Evolutionary conservation across 1,284 basidiomycete genomes (phyloP), one percentile per base, ranked within the genome.

Genomic region (Phlebopus sp.): DNA sequence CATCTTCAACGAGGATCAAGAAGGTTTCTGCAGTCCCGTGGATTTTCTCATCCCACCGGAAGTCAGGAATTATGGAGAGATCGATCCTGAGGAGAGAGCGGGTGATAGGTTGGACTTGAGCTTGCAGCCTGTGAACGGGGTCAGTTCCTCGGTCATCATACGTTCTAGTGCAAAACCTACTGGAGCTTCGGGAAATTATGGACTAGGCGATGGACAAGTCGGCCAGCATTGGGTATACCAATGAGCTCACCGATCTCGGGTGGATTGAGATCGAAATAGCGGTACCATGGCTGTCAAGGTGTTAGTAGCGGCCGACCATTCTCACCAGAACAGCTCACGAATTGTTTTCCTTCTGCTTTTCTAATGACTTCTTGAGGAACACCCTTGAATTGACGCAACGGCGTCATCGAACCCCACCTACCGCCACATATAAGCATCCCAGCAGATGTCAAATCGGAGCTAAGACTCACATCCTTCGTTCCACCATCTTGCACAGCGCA

Each of bases 381-480:
- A 59, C 88, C 86, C 62, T 86, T 91, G 78, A 98, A 99, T 66
- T 99, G 97, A 44, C 96, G 82, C 43, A 99, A 75, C 13, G 96
- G 96, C 0, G 94, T 95, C 95, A 99, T 99, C 0, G 93, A 93
- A 39, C 86, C 86, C 96, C 97, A 99, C 80, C 86, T 91, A 55
- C 34, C 44, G 44, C 13, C 32, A n/a, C 36, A 8, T 6, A 45
- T 47, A 10, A 36, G 44, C 37, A n/a, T 19, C 41, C 53, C 31
- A 27, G 43, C 29, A 23, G 18, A 34, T 19, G 18, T 6, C 14
- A 32, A 21, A 8, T 19, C 3, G 1, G 10, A 14, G 19, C 2
- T n/a, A 2, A 17, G 13, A 64, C 81, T 62, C 46, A 83, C 92
- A 95, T 93, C 52, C 88, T 71, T 57, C 87, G 82, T 64, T 95